Evolutionary conservation across 1,284 basidiomycete genomes (phyloP).

Genomic region (Tilletia horrida): DNA sequence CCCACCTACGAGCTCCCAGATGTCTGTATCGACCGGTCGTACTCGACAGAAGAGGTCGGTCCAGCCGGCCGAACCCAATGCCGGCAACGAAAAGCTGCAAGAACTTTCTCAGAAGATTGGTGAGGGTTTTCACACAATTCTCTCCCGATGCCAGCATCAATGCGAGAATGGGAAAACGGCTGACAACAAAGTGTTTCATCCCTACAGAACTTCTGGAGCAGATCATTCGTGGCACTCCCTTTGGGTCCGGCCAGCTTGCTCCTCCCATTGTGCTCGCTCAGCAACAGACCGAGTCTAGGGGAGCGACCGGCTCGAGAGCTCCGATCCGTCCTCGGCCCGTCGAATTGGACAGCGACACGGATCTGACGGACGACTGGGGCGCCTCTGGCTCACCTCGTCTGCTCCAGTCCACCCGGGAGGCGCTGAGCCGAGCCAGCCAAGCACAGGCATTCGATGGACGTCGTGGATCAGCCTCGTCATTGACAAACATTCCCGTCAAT

Average conservation of each 20-base stretch:
- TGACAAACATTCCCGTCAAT: too few species aligned
- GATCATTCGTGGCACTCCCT: conserved; percentile 6
- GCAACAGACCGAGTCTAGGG: neutral
- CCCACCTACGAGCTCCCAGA: neutral
- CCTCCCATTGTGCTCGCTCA: neutral
- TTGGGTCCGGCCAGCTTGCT: neutral
- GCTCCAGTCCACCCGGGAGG: too few species aligned
- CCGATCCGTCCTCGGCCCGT: neutral
- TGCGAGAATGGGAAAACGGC: neutral
- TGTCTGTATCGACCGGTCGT: neutral
- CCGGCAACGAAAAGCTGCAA: neutral
- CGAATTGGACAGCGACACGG: neutral
- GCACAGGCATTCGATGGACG: too few species aligned
- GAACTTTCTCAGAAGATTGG: conserved; percentile 14
- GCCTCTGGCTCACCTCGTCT: neutral
- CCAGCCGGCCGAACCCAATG: neutral
- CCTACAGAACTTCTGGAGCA: conserved; percentile 8
- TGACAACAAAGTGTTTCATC: neutral
- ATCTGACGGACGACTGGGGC: conserved; percentile 7
- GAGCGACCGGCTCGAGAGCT: neutral
- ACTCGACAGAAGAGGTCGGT: neutral
- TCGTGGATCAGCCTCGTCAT: too few species aligned
- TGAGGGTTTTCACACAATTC: neutral
- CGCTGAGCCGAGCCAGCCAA: too few species aligned
- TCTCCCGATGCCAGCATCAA: neutral